Evolutionary conservation across 768 basidiomycete genomes (phyloP), one percentile per base, ranked within the genome.

Genomic region (Rhizopogon rudus): DNA sequence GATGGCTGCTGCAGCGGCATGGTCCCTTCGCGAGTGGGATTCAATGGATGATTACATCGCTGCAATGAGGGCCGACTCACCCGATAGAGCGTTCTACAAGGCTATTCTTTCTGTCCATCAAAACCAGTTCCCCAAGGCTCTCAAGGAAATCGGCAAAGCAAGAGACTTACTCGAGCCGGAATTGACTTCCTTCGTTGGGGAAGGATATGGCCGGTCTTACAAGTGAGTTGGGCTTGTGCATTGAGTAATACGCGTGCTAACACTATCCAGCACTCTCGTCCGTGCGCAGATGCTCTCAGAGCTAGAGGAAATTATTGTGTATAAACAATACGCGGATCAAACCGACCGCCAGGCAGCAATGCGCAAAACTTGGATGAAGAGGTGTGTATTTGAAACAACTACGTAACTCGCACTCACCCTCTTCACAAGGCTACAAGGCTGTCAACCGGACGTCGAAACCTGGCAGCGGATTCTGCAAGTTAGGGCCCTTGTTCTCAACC

Each of bases 391-490:
- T 2, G 35, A 33, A 6, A n/a, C 17, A 5, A 6, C 29, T 46
- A 20, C 25, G 29, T 43, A 1, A 22, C 29, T 29, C 6, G 25
- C 14, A 50, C 17, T 13, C 53, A 46, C 54, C 42, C 52, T 48
- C 54, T 5, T 29, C 14, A 57, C 28, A 57, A 95, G 95, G 56
- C 72, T 99, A 40, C 88, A 92, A 74, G 97, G 94, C 1, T 98
- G 95, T 71, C 94, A 98, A 66, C 92, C 93, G 22, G 97, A 98
- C 63, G 96, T 98, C 35, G 97, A 99, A 71, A 93, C 97, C 5
- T 99, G 97, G 97, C 97, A 98, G 68, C 85, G 96, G 17, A 91
- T 98, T 52, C 76, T 99, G 8, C 96, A 98, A 76, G 93, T 99
- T 48, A 83, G 97, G 52, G 93, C 95, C 0, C 79, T 98, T 51